A percentile compares a stretch with the other conserved stretches of the same genome.
These are phyloP conservation scores for slime mould (Dictyostelium discoideum) DNA, from an alignment of 78 protist genomes.

Conservation along the genomic window DNA sequence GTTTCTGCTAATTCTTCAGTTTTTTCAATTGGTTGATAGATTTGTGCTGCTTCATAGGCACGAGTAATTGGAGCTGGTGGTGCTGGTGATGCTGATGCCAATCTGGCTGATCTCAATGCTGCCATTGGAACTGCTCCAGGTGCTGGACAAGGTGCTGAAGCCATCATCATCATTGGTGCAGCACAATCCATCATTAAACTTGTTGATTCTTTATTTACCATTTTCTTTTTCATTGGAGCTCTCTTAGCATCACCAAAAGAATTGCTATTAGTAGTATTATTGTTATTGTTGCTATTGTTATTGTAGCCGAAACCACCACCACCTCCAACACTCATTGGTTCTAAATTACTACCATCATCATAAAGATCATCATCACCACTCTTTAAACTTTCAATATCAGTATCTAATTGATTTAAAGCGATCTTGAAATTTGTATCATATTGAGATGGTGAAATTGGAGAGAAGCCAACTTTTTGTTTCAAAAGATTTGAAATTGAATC, in stretches of 20 bases:
- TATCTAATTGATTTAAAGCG: conserved; percentile 38
- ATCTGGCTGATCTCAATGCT: neutral
- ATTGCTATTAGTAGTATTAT: neutral
- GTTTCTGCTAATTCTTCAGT: conserved; percentile 76
- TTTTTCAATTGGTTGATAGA: conserved; percentile 53
- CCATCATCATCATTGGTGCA: neutral
- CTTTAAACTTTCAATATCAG: conserved; percentile 1
- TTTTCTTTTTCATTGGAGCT: neutral
- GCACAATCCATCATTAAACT: too few relatives aligned
- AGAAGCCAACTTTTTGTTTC: neutral
- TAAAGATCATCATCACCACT: neutral
- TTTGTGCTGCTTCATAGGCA: neutral
- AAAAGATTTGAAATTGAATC: neutral
- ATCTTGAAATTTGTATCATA: conserved; percentile 56
- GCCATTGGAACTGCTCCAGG: neutral
- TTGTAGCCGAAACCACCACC: neutral
- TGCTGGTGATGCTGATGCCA: neutral
- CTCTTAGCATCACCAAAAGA: too few relatives aligned
- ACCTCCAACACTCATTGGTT: neutral
- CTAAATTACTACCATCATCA: neutral
- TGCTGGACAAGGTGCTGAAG: conserved; percentile 1
- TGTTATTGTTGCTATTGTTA: neutral
- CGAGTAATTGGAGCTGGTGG: neutral
- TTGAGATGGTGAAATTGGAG: conserved; percentile 23
- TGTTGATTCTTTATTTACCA: too few relatives aligned